phyloP scores from a whole-genome alignment of 2,329 filamentous ascomycete genomes.

The Kalmusia sp. region DNA sequence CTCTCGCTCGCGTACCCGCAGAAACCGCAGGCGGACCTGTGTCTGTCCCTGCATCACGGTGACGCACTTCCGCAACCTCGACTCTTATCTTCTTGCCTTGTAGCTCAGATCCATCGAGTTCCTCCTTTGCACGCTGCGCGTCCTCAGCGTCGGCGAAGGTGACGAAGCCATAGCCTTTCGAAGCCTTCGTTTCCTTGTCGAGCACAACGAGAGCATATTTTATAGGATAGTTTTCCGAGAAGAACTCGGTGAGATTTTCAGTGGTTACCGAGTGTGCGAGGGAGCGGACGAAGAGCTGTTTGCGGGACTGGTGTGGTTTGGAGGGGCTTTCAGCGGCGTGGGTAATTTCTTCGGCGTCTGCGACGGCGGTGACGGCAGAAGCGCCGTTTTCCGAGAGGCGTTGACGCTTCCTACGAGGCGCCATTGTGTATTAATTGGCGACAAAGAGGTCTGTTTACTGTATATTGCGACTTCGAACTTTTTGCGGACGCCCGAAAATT shows the following conservation, averaged over 20 bases:
- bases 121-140: constrained; percentile 78
- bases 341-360: constrained; percentile 27
- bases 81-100: constrained; percentile 83
- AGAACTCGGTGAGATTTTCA: constrained; percentile 84
- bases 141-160: constrained; percentile 95
- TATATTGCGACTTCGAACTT: not conserved
- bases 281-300: constrained; percentile 82
- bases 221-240: constrained; percentile 92
- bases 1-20: constrained; percentile 65
- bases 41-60: constrained; percentile 62
- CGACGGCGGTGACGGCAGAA: constrained; percentile 36
- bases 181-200: constrained; percentile 84
- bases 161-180: constrained; percentile 94
- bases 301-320: constrained; percentile 47
- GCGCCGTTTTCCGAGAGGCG: constrained; percentile 49
- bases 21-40: constrained; percentile 38
- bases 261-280: constrained; percentile 80
- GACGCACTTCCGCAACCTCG: constrained; percentile 85
- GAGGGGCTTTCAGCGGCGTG: constrained; percentile 17
- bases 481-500: constrained; percentile 3
- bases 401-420: constrained; percentile 50
- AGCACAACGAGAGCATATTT: constrained; percentile 95
- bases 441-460: not conserved
- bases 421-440: constrained; percentile 36
- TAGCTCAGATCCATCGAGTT: constrained; percentile 79